Evolutionary conservation across 352 stramenopile species (phyloP), one percentile per base, ranked within the genome.

Genomic region (Pythium phragmitis): DNA sequence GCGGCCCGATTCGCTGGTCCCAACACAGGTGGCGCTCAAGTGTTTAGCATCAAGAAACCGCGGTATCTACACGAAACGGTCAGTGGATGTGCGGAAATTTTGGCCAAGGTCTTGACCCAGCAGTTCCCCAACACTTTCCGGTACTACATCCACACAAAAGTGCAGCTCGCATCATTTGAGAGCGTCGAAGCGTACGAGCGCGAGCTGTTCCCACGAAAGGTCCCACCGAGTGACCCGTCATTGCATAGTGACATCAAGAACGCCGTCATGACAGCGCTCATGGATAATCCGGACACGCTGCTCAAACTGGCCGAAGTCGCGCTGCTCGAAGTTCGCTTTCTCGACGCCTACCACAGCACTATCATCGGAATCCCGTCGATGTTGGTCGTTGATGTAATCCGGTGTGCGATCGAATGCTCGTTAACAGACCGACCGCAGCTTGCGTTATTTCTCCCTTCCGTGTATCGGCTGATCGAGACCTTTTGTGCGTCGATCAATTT

Each of bases 51-150:
- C 1, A 72, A 77, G 23, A 74, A 61, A 1, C 74, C 76, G 17
- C 74, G 69, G 28, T 26, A 61, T 37, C 53, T 82, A 6, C 79
- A 90, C 64, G 65, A 70, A 34, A 77, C 70, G 14, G 77, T 92
- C 50, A 90, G 68, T 37, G 79, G 76, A n/a, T 90, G 83, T 46
- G 75, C 76, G 12, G 80, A 87, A 28, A 80, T 92, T n/a, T 61
- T 92, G 36, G 60, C 65, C 6, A 90, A 89, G 34, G 79, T 89
- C 7, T 57, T 90, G 17, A 79, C 78, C 11, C 77, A 87, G 48
- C 70, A 89, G 63, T 89, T 89, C 23, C 83, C 83, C 1, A 91
- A 92, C 56, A 92, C 83, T 21, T 91, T 91, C 57, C 73, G 78
- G 17, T 92, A 89, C 46, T 89, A 79, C 52, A 85, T 87, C 21